Conservation (phyloP, 169 alveolate species). For the Eimeria praecox region DNA sequence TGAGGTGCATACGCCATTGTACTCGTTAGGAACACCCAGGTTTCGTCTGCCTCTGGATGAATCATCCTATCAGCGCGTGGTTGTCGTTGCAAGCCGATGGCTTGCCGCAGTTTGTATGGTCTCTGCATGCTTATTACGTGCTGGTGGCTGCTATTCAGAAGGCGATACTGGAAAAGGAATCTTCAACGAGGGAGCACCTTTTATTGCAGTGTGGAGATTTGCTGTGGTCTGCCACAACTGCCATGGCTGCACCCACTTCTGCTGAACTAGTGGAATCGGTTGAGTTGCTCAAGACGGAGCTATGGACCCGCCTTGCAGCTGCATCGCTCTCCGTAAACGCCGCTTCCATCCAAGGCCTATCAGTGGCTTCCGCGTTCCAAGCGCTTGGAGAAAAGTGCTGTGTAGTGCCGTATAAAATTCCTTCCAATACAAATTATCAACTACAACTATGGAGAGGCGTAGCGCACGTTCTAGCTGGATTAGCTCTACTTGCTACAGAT, state of each 20-base stretch:
- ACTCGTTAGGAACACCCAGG: neutral
- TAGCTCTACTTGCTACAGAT: slow-evolving; percentile 48
- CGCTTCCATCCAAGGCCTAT: slow-evolving; percentile 9
- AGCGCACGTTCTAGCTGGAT: slow-evolving; percentile 65
- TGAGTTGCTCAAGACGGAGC: slow-evolving; percentile 21
- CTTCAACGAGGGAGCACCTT: slow-evolving; percentile 33
- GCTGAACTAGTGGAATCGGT: slow-evolving; percentile 13
- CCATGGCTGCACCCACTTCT: slow-evolving; percentile 39
- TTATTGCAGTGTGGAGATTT: slow-evolving; percentile 59
- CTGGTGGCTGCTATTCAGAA: neutral
- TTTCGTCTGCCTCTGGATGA: neutral
- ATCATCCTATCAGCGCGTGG: neutral
- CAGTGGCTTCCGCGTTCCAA: slow-evolving; percentile 42
- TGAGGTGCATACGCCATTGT: slow-evolving; percentile 14
- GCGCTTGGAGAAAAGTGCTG: slow-evolving; percentile 57
- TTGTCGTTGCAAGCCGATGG: neutral
- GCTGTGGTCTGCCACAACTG: slow-evolving; percentile 47
- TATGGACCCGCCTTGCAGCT: slow-evolving; percentile 69
- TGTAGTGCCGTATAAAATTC: slow-evolving; percentile 56
- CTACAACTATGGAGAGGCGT: slow-evolving; percentile 67
- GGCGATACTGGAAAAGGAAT: slow-evolving; percentile 57
- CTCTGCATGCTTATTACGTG: neutral
- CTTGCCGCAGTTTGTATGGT: neutral
- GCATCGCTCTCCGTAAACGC: slow-evolving; percentile 51
- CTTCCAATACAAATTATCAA: neutral